Evolutionary conservation across 257 asterid species (phyloP), one percentile per base, ranked within the genome.

Genomic region (Solanum piurae): DNA sequence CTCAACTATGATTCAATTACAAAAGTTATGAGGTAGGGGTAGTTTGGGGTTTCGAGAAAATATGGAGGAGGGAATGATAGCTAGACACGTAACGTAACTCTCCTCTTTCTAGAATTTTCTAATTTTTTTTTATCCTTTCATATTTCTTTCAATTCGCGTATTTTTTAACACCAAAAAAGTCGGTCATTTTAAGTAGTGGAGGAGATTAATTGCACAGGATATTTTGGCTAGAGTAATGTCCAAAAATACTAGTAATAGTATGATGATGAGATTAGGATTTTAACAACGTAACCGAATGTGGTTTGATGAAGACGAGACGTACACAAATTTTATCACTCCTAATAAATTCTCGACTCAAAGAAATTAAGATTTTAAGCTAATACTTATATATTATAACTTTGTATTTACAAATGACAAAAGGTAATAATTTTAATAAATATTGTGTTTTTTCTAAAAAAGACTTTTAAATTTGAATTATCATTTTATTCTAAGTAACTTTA

Each of bases 31-130:
- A 36, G 29, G 38, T 10, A 29, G 86, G 83, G 86, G 71, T 36
- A 79, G 27, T 80, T 87, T 66, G 44, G 89, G 64, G 72, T 21
- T 86, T 66, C 2, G n/a, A 29, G 40, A 46, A 46, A 8, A 11
- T 20, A 3, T n/a, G 3, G 34, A 52, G 16, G 7, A n/a, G 14
- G 79, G 79, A 84, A 38, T 37, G 42, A 38, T 9, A 84, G 37
- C 31, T 64, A 44, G 40, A 64, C 87, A 84, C 87, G 87, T 84
- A 62, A 31, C 20, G 69, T 60, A 62, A 62, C 71, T 62, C 31
- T 62, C 16, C 71, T 11, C 14, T 62, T 62, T 73, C 89, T 83
- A 83, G 87, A 84, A 84, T n/a, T 12, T 88, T 88, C 87, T 44
- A 9, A 6, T 18, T 20, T 23, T 25, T 2, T 21, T 64, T 11